Evolutionary conservation across 2,329 filamentous ascomycete genomes (phyloP).

Genomic region (Talaromyces sp.): DNA sequence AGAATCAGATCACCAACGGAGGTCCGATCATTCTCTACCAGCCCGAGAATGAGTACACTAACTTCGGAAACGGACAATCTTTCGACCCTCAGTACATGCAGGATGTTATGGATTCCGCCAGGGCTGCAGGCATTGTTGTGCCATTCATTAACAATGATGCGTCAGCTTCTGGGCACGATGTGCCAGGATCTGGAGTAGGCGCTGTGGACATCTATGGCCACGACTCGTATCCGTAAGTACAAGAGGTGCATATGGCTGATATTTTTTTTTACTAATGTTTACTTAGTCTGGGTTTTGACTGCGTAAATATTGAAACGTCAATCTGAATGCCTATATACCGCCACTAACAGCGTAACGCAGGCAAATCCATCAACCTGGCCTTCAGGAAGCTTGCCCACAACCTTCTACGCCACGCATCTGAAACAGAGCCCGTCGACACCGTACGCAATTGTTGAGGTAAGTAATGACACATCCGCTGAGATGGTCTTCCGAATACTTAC

Average conservation of each 20-base stretch:
- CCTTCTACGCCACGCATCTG: conserved; percentile 50
- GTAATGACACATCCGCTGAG: not conserved
- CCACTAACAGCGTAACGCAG: conserved; percentile 13
- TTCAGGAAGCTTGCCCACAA: conserved; percentile 48
- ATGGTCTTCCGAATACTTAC: not conserved
- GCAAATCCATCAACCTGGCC: conserved; percentile 60
- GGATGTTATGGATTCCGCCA: conserved; percentile 63
- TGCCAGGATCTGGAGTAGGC: conserved; percentile 54
- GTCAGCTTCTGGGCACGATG: conserved; percentile 53
- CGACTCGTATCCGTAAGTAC: conserved; percentile 53
- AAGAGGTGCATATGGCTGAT: not conserved
- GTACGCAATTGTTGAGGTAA: conserved; percentile 56
- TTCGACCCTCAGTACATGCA: conserved; percentile 65
- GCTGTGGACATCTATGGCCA: conserved; percentile 61
- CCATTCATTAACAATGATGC: conserved; percentile 73
- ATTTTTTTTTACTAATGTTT: not conserved
- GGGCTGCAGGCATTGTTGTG: conserved; percentile 63
- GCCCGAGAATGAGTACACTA: conserved; percentile 74
- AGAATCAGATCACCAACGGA: conserved; percentile 74
- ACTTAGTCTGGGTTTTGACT: conserved; percentile 34
- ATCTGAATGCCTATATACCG: not conserved
- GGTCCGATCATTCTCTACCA: conserved; percentile 74
- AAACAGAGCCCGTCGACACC: conserved; percentile 60
- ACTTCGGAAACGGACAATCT: conserved; percentile 40
- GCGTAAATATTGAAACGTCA: conserved; percentile 18